Evolutionary conservation across 2,329 filamentous ascomycete genomes (phyloP).

Genomic region (Talaromyces atroroseus): DNA sequence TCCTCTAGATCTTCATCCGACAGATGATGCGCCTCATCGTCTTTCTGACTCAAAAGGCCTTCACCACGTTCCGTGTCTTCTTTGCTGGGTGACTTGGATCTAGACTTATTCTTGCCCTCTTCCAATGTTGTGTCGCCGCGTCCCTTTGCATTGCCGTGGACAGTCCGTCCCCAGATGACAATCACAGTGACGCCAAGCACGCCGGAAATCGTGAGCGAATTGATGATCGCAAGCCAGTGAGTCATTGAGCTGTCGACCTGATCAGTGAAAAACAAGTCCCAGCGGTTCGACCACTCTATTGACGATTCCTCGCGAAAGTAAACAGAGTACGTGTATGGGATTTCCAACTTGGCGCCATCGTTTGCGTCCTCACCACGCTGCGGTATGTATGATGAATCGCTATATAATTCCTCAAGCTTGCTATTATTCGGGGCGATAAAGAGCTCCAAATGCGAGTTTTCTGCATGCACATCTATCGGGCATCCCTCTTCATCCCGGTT

Average conservation of each 20-base stretch:
- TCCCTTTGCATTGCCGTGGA: conserved; percentile 71
- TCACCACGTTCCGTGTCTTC: conserved; percentile 52
- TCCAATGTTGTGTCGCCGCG: conserved; percentile 63
- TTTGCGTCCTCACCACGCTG: conserved; percentile 54
- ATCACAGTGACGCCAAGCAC: conserved; percentile 72
- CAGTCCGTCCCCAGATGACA: conserved; percentile 73
- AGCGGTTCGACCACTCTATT: conserved; percentile 76
- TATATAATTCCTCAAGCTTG: conserved; percentile 49
- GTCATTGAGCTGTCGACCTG: conserved; percentile 75
- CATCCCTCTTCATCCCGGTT: conserved; percentile 61
- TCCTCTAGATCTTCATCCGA: conserved; percentile 75
- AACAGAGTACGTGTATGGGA: conserved; percentile 84
- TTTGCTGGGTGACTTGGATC: conserved; percentile 44
- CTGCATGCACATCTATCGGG: conserved; percentile 59
- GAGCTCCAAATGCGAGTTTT: conserved; percentile 63
- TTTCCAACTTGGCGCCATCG: conserved; percentile 61
- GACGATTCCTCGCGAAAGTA: conserved; percentile 80
- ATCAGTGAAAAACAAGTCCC: conserved; percentile 86
- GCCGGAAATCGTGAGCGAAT: conserved; percentile 77
- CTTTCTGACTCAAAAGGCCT: conserved; percentile 55
- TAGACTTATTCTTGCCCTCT: conserved; percentile 53
- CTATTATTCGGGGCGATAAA: conserved; percentile 61
- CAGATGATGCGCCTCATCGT: conserved; percentile 51
- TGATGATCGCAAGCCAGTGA: conserved; percentile 84
- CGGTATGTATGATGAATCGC: conserved; percentile 56